Percentiles rank a stretch among this genome's conserved stretches.
These are phyloP conservation scores for Vitis hybrid DNA, from an alignment of 177 flowering plant species.

Conservation along the genomic window DNA sequence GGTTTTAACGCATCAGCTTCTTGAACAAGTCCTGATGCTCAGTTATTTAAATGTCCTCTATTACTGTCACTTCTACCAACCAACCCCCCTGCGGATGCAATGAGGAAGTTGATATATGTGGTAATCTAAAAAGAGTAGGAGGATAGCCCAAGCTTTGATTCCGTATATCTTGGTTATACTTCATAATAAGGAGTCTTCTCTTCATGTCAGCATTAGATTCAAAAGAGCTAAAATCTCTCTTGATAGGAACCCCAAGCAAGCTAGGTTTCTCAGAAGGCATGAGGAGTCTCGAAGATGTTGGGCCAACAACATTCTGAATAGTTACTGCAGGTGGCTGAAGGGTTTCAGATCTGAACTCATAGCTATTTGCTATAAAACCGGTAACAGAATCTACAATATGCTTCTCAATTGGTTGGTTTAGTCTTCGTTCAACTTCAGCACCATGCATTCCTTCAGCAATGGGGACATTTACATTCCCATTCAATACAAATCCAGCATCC, in stretches of 20 bases:
- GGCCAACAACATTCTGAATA: constrained; percentile 26
- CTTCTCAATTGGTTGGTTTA: constrained; percentile 56
- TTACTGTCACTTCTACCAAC: constrained; percentile 54
- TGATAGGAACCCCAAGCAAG: constrained; percentile 63
- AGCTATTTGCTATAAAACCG: constrained; percentile 20
- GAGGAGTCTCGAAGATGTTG: constrained; percentile 34
- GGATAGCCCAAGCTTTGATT: constrained; percentile 45
- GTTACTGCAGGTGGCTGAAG: constrained; percentile 36
- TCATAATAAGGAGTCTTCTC: constrained; percentile 42
- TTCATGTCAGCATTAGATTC: constrained; percentile 41
- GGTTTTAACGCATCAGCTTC: constrained; percentile 34
- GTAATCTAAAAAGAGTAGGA: constrained; percentile 45
- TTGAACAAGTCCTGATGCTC: constrained; percentile 26
- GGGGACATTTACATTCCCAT: constrained; percentile 56
- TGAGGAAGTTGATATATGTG: constrained; percentile 28
- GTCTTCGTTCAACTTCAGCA: constrained; percentile 66
- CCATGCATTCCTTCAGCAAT: constrained; percentile 74
- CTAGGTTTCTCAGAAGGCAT: constrained; percentile 61
- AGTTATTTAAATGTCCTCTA: constrained; percentile 28
- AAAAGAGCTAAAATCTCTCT: constrained; percentile 41
- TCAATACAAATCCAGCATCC: constrained; percentile 69
- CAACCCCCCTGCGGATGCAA: constrained; percentile 51
- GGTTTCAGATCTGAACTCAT: constrained; percentile 47
- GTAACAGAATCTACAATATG: constrained; percentile 25
- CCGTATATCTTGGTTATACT: constrained; percentile 44